Evolutionary conservation across 257 asterid genomes (phyloP).

Genomic region (Jasminum sambac): DNA sequence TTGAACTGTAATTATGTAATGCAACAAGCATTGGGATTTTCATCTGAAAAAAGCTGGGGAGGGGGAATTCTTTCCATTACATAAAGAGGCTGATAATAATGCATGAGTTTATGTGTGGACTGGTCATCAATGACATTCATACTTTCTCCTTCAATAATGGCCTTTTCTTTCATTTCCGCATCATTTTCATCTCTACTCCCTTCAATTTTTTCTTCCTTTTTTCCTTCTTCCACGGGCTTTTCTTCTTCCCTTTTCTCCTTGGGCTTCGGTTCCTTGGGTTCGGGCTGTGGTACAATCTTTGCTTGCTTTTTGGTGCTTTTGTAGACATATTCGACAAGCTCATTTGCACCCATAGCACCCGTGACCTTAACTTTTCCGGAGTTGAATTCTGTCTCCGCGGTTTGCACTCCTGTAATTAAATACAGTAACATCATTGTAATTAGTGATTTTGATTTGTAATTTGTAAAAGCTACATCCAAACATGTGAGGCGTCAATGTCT

Average conservation of each 20-base stretch:
- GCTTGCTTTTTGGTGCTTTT: slow-evolving; percentile 81
- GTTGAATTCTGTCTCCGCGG: slow-evolving; percentile 69
- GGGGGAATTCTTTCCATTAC: slow-evolving; percentile 72
- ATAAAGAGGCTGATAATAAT: slow-evolving; percentile 60
- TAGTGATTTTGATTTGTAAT: not conserved
- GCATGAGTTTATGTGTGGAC: slow-evolving; percentile 42
- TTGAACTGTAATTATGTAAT: slow-evolving; percentile 33
- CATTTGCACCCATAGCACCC: slow-evolving; percentile 72
- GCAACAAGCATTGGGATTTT: slow-evolving; percentile 88
- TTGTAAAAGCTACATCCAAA: not conserved
- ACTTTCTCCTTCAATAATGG: slow-evolving; percentile 22
- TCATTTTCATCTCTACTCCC: slow-evolving; percentile 31
- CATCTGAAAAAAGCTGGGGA: slow-evolving; percentile 86
- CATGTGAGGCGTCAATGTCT: no score
- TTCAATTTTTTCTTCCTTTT: slow-evolving; percentile 31
- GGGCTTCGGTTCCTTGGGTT: slow-evolving; percentile 41
- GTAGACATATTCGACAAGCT: slow-evolving; percentile 79
- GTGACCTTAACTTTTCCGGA: slow-evolving; percentile 72
- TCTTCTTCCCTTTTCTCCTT: slow-evolving; percentile 25
- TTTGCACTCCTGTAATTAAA: slow-evolving; percentile 60
- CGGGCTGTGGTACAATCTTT: slow-evolving; percentile 66
- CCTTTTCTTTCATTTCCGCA: slow-evolving; percentile 33
- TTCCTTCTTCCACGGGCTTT: slow-evolving; percentile 41
- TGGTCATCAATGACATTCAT: slow-evolving; percentile 26
- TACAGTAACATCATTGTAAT: not conserved